Evolutionary conservation across 805 yeast genomes (phyloP).

Genomic region (Zygotorulaspora danielsina): DNA sequence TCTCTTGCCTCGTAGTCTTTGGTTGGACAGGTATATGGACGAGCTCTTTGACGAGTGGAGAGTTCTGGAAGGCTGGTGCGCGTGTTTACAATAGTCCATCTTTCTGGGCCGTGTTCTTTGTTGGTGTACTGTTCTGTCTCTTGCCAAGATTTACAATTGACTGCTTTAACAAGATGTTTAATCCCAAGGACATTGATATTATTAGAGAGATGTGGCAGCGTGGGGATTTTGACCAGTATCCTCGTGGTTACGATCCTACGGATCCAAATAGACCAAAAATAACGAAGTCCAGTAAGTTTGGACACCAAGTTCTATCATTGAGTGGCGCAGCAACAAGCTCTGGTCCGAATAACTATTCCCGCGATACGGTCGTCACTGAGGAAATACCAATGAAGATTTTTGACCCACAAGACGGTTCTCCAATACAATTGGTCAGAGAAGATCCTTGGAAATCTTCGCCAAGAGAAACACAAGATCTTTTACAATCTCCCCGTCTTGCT

Average conservation of each 20-base stretch:
- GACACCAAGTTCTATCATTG: slow-evolving; percentile 33
- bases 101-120: slow-evolving; percentile 64
- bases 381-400: slow-evolving; percentile 38
- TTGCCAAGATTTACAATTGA: slow-evolving; percentile 66
- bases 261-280: slow-evolving; percentile 62
- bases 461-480: slow-evolving; percentile 27
- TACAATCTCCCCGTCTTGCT: slow-evolving; percentile 23
- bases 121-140: slow-evolving; percentile 61
- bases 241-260: slow-evolving; percentile 71
- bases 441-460: slow-evolving; percentile 25
- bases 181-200: slow-evolving; percentile 68
- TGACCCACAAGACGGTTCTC: slow-evolving; percentile 28
- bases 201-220: slow-evolving; percentile 63
- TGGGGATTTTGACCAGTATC: slow-evolving; percentile 67
- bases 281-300: slow-evolving; percentile 39
- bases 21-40: slow-evolving; percentile 85
- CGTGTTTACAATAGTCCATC: slow-evolving; percentile 56
- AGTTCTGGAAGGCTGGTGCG: slow-evolving; percentile 63
- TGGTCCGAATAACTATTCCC: slow-evolving; percentile 20
- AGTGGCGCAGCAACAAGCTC: slow-evolving; percentile 31
- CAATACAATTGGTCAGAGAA: slow-evolving; percentile 24
- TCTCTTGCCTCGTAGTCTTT: slow-evolving; percentile 58
- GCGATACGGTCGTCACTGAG: slow-evolving; percentile 36
- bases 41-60: slow-evolving; percentile 47
- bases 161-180: slow-evolving; percentile 46